Conservation (phyloP, 805 yeast species). For the Starmerella vitae region DNA sequence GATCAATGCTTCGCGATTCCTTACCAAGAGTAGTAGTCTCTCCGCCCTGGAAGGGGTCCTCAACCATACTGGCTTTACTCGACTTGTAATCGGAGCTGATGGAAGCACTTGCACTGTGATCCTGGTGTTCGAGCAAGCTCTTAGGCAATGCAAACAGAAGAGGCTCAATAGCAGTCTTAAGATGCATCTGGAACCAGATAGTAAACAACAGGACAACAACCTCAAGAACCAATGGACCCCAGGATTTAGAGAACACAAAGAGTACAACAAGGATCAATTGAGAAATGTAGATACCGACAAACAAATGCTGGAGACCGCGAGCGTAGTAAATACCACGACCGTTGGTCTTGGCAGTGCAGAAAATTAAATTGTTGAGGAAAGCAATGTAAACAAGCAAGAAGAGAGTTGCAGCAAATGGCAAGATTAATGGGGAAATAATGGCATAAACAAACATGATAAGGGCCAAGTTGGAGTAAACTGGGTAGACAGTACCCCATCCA, state of each 20-base stretch:
- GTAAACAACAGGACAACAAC: conserved; percentile 53
- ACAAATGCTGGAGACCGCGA: conserved; percentile 74
- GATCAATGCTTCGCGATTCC: neutral
- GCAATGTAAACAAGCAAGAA: conserved; percentile 65
- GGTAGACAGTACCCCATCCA: conserved; percentile 73
- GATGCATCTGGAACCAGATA: conserved; percentile 49
- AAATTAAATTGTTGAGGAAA: conserved; percentile 61
- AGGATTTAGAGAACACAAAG: conserved; percentile 79
- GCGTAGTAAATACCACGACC: conserved; percentile 75
- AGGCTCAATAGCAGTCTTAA: conserved; percentile 53
- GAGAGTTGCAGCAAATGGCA: conserved; percentile 58
- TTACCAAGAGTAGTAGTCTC: neutral
- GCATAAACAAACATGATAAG: conserved; percentile 65
- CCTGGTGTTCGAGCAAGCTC: conserved; percentile 21
- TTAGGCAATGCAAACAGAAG: conserved; percentile 34
- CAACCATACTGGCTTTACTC: neutral
- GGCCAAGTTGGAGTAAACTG: conserved; percentile 59
- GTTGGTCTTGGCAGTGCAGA: conserved; percentile 53
- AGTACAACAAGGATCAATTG: conserved; percentile 76
- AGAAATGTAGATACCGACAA: conserved; percentile 78
- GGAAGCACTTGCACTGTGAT: too few relatives aligned
- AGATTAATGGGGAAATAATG: conserved; percentile 72
- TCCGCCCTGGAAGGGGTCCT: conserved; percentile 4
- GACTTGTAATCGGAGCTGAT: neutral
- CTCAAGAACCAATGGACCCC: conserved; percentile 84